Conservation (phyloP, 192 early-diverging fungal species). For the Phycomyces blakesleeanus region DNA sequence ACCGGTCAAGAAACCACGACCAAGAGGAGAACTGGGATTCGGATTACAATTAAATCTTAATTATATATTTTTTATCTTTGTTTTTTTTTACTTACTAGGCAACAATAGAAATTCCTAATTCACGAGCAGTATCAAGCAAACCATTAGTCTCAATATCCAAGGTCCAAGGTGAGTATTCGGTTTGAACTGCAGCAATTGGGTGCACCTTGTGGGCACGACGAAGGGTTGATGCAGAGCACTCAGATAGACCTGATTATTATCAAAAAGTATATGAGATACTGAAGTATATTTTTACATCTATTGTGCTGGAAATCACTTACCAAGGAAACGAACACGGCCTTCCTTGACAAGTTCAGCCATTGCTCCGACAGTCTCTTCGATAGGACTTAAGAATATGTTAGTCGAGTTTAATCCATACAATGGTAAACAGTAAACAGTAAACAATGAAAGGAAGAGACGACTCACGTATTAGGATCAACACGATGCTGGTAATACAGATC, state of each 20-base stretch:
- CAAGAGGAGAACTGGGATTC: too few species aligned
- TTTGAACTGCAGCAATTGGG: conserved; percentile 58
- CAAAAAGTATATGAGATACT: conserved; percentile 4
- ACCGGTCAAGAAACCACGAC: too few species aligned
- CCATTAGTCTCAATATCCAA: conserved; percentile 63
- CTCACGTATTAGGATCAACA: conserved; percentile 45
- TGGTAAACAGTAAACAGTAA: too few species aligned
- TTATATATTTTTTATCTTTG: too few species aligned
- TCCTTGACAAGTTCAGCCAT: conserved; percentile 66
- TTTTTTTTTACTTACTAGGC: conserved; percentile 17
- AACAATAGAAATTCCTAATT: conserved; percentile 34
- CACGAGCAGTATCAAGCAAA: conserved; percentile 59
- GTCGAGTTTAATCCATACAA: too few species aligned
- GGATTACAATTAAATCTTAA: too few species aligned
- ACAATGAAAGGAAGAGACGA: conserved; percentile 61
- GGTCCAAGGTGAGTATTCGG: conserved; percentile 53
- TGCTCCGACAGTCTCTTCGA: conserved; percentile 41
- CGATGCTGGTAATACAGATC: conserved; percentile 67
- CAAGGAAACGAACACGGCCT: conserved; percentile 61
- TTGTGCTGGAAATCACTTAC: conserved; percentile 51
- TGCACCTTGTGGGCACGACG: conserved; percentile 63
- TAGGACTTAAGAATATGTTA: too few species aligned
- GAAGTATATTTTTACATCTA: conserved; percentile 14
- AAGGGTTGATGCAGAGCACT: conserved; percentile 27
- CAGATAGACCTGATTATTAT: too few species aligned